phyloP scores from a whole-genome alignment of 768 basidiomycete species.

The Termitomyces heimii region DNA sequence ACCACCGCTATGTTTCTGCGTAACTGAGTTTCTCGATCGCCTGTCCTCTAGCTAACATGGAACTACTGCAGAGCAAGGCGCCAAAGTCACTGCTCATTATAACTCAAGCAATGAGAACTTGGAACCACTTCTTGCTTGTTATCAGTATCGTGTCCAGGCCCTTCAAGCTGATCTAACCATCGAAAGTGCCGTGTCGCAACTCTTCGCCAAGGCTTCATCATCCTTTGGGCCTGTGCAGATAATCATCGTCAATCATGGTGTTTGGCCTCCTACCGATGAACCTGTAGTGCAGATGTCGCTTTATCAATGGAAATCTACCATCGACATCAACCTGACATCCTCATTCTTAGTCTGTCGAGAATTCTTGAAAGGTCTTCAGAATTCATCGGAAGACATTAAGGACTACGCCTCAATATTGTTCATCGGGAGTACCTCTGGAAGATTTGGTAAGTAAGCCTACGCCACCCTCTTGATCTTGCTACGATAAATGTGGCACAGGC shows the following conservation, averaged over 20 bases:
- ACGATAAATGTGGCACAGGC: conserved; percentile 15
- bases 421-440: conserved; percentile 68
- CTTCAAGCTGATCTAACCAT: conserved; percentile 55
- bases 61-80: conserved; percentile 51
- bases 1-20: conserved; percentile 53
- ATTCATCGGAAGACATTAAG: conserved; percentile 31
- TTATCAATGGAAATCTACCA: conserved; percentile 56
- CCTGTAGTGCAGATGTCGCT: conserved; percentile 54
- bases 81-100: conserved; percentile 69
- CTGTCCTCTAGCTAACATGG: neutral
- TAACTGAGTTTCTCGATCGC: conserved; percentile 19
- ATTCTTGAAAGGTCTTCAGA: conserved; percentile 45
- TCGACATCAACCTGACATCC: conserved; percentile 59
- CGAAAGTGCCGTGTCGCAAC: conserved; percentile 44
- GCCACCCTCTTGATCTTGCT: neutral
- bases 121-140: conserved; percentile 30
- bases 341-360: conserved; percentile 63
- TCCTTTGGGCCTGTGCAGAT: conserved; percentile 51
- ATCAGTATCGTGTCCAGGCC: conserved; percentile 26
- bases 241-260: conserved; percentile 57
- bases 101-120: conserved; percentile 44
- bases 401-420: conserved; percentile 56
- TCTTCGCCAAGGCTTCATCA: conserved; percentile 39
- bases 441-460: conserved; percentile 39
- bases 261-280: conserved; percentile 38